phyloP scores from a whole-genome alignment of 805 yeast species.

The Saccharomyces kudriavzevii region DNA sequence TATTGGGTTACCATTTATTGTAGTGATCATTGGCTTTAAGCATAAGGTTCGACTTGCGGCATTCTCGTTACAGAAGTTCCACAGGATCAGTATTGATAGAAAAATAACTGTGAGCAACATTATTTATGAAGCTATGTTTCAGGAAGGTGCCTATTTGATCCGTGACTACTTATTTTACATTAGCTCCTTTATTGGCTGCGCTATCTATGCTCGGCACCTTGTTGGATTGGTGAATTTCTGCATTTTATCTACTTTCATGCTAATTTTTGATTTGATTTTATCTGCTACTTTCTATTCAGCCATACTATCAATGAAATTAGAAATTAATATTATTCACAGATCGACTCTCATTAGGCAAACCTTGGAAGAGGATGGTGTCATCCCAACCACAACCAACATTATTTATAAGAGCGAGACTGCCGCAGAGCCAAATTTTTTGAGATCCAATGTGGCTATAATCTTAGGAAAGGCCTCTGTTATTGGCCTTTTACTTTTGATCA shows the following conservation, averaged over 20 bases:
- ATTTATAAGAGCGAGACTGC: constrained; percentile 36
- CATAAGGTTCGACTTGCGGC: constrained; percentile 68
- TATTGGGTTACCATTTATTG: constrained; percentile 90
- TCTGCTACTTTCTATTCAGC: constrained; percentile 77
- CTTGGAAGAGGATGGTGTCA: constrained; percentile 86
- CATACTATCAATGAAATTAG: constrained; percentile 75
- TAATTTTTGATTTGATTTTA: constrained; percentile 62
- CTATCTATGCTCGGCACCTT: constrained; percentile 55
- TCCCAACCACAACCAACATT: constrained; percentile 60
- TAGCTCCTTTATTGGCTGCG: constrained; percentile 55
- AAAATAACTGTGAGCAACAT: constrained; percentile 21
- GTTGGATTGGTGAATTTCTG: constrained; percentile 77
- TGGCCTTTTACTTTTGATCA: constrained; percentile 52
- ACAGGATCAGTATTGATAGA: constrained; percentile 29
- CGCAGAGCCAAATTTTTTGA: constrained; percentile 18
- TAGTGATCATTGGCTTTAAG: constrained; percentile 85
- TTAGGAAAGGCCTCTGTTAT: constrained; percentile 54
- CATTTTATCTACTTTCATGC: constrained; percentile 58
- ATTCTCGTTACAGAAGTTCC: constrained; percentile 39
- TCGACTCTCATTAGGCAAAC: constrained; percentile 68
- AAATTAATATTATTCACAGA: constrained; percentile 76
- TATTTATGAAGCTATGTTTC: constrained; percentile 32
- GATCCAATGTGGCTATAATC: constrained; percentile 38
- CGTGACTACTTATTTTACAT: constrained; percentile 74
- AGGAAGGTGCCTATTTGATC: constrained; percentile 36